phyloP scores from a whole-genome alignment of 192 early-diverging fungal species.

The Podila horticola region DNA sequence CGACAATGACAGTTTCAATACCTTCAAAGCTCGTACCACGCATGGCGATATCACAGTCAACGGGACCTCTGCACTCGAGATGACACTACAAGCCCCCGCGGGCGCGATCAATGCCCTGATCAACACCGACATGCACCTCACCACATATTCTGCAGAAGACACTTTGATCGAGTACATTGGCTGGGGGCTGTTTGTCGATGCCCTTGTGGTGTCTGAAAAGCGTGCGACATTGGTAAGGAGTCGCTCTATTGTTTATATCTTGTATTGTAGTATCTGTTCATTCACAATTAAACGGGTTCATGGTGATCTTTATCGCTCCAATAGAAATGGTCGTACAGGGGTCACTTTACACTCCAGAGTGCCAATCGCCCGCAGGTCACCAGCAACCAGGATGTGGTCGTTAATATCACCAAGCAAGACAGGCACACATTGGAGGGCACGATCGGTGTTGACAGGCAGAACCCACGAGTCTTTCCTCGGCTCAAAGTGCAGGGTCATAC shows the following conservation, averaged over 20 bases:
- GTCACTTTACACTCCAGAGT: not conserved
- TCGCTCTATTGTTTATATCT: too few species aligned
- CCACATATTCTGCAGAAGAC: not conserved
- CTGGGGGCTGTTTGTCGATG: too few species aligned
- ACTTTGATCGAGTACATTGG: not conserved
- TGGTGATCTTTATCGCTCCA: too few species aligned
- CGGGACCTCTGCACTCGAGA: not conserved
- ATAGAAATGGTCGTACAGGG: not conserved
- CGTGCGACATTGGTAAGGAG: too few species aligned
- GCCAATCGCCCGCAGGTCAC: not conserved
- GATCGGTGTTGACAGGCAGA: too few species aligned
- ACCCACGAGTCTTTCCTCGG: too few species aligned
- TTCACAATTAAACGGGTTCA: too few species aligned
- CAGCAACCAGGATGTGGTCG: not conserved
- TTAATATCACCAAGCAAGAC: not conserved
- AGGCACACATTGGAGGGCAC: too few species aligned
- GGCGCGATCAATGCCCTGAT: not conserved
- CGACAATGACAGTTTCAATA: not conserved
- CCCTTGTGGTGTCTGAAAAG: too few species aligned
- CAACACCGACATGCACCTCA: not conserved
- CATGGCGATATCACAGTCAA: not conserved
- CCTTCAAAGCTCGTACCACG: not conserved
- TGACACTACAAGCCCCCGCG: not conserved
- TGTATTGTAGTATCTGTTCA: too few species aligned
- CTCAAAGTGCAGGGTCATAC: too few species aligned